Conservation (phyloP, 768 basidiomycete genomes). For the Hirschioporus abietinus region DNA sequence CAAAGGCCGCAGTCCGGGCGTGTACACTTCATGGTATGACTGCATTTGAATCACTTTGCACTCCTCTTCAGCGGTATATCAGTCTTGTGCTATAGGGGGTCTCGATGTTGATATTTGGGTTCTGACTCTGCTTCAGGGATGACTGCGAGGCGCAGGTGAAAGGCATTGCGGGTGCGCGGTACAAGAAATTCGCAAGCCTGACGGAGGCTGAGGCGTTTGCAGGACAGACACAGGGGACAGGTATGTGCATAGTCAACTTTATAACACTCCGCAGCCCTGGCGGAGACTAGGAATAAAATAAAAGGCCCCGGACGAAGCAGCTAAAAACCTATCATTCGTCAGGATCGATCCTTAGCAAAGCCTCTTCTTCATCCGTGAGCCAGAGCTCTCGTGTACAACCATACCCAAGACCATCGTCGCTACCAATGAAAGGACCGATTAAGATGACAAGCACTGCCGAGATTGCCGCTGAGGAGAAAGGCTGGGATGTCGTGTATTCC, state of each 20-base stretch:
- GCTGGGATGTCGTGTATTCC: constrained; percentile 60
- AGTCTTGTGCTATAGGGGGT: no score
- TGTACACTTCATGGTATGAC: constrained; percentile 64
- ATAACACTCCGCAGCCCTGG: no score
- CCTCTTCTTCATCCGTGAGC: neutral
- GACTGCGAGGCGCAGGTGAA: constrained; percentile 69
- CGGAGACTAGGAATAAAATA: no score
- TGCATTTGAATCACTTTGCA: neutral
- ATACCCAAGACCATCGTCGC: constrained; percentile 3
- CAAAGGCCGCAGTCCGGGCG: constrained; percentile 55
- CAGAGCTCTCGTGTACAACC: neutral
- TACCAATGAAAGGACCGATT: constrained; percentile 10
- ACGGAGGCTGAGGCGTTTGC: constrained; percentile 56
- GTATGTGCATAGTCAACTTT: constrained; percentile 12
- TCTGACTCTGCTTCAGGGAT: constrained; percentile 38
- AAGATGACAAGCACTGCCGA: constrained; percentile 12
- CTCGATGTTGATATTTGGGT: no score
- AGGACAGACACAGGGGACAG: neutral
- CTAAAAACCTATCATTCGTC: no score
- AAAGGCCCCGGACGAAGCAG: no score
- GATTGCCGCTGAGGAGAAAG: constrained; percentile 22
- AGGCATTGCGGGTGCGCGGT: constrained; percentile 53
- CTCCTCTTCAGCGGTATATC: neutral
- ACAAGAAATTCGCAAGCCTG: constrained; percentile 59
- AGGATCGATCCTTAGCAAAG: neutral